Evolutionary conservation across 495 filamentous ascomycete species (phyloP), one percentile per base, ranked within the genome.

Genomic region (Parachaetomium inaequale): DNA sequence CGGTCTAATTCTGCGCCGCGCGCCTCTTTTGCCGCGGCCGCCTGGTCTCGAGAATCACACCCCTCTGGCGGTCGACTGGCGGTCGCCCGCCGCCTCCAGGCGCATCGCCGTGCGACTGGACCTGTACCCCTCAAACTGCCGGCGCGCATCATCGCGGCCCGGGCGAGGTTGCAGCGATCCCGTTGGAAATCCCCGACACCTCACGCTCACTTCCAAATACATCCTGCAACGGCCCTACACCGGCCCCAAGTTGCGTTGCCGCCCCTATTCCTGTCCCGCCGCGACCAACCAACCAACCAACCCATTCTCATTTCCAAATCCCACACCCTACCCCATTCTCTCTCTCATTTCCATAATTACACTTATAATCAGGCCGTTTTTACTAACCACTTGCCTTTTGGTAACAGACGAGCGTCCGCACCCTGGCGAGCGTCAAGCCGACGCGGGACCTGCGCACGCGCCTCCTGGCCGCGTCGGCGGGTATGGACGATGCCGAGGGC

Each of bases 361-460:
- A 46, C 29, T 28, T 17, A 65, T 49, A 23, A 34, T 49, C 4
- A 12, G 23, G 15, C 7, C 3, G 25, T 8, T 14, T 25, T 49
- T 49, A 63, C 69, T 71, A 57, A 71, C 64, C 26, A 53, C 29
- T 55, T 55, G 25, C 11, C 36, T 29, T 5, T 40, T 19, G 38
- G 38, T 52, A 57, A 26, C 60, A 87, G 87, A 86, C 87, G 57
- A 82, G 85, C 19, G 81, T 90, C 46, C 84, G 84, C 60, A 83
- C 86, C 12, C 66, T 96, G 28, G 82, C 87, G 63, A 86, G 91
- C 64, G 86, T 88, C 64, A 93, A 92, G 74, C 89, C 91, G 15
- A 88, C 85, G 34, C 85, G 91, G 15, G 92, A 96, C 73, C 76
- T 98, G 32, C 87, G 88, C 66, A 87, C 87, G 4, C 82, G 92